Evolutionary conservation across 306 rosid genomes (phyloP), one percentile per base, ranked within the genome.

Genomic region (Lupinus albus): DNA sequence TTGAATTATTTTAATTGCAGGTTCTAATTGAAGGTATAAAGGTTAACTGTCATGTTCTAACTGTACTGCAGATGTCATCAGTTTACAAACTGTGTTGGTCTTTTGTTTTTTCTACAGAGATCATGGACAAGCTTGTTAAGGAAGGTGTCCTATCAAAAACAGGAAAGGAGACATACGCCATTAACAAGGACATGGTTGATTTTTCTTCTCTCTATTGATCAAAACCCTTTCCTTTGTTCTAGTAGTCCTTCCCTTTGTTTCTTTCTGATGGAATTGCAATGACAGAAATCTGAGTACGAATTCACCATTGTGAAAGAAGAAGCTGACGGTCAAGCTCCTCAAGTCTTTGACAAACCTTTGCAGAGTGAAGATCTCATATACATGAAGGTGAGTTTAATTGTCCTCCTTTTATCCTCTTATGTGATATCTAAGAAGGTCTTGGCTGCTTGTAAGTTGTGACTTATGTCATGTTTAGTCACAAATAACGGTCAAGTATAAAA

Each of bases 301-400:
- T 93, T 89, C 78, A 67, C 76, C 32, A 8, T 13, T 57, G 96
- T 88, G 76, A 86, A 93, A 82, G 88, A 89, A 71, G 97, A 93
- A 85, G 42, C 0, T 9, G 91, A 87, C 12, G 83, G 82, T 51
- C 86, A 70, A 61, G 12, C 32, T 53, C 72, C 68, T 72, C 84
- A 71, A 13, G 63, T 60, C 60, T 35, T 66, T 56, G 86, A 67
- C 42, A 81, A 49, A 79, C 59, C 56, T 76, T 66, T 77, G 52
- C 80, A 11, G 6, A 83, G 28, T 53, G 84, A 84, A 46, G 92
- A 89, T 80, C 84, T 8, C 75, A 9, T 93, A 76, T 88, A 90
- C 81, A 82, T 79, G 91, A 93, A 83, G 85, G 99, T 88, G 54
- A 75, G 68, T 54, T 73, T 67, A 54, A 55, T 57, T 66, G 32